phyloP scores from a whole-genome alignment of 805 yeast genomes.

The Debaryomyces tyrocola region DNA sequence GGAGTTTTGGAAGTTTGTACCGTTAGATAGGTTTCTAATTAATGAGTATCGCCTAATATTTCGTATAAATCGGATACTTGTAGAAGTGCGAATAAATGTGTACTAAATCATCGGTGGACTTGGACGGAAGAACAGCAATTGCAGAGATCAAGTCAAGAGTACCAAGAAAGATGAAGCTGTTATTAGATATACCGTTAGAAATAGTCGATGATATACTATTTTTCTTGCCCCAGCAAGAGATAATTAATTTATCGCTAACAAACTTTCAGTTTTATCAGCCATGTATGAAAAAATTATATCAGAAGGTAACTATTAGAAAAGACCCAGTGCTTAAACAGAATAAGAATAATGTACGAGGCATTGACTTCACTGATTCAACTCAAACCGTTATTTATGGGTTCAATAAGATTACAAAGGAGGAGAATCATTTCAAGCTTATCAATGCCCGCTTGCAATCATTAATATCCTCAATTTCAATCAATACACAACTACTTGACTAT shows the following conservation, averaged over 20 bases:
- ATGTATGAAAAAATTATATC: conserved; percentile 28
- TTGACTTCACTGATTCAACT: conserved; percentile 21
- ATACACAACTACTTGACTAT: conserved; percentile 20
- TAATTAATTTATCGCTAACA: conserved; percentile 32
- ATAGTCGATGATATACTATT: background rate
- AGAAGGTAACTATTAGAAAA: conserved; percentile 19
- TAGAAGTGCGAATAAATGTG: no score
- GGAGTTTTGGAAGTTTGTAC: background rate
- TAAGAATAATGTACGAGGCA: conserved; percentile 2
- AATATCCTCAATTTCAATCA: conserved; percentile 23
- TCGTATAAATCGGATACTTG: no score
- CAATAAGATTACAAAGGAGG: conserved; percentile 10
- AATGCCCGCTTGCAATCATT: conserved; percentile 27
- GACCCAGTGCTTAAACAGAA: conserved; percentile 15
- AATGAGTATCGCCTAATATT: background rate
- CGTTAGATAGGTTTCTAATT: background rate
- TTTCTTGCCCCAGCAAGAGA: conserved; percentile 29
- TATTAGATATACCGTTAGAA: conserved; percentile 2
- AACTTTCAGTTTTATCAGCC: conserved; percentile 36
- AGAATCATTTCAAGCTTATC: conserved; percentile 24
- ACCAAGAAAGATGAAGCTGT: background rate
- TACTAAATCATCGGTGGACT: no score
- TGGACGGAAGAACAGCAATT: no score
- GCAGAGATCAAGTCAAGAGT: no score
- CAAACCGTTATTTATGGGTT: conserved; percentile 29